These are phyloP conservation scores for Xerocomus nothofagi DNA, from an alignment of 1,284 basidiomycete genomes.

Conservation along the genomic window DNA sequence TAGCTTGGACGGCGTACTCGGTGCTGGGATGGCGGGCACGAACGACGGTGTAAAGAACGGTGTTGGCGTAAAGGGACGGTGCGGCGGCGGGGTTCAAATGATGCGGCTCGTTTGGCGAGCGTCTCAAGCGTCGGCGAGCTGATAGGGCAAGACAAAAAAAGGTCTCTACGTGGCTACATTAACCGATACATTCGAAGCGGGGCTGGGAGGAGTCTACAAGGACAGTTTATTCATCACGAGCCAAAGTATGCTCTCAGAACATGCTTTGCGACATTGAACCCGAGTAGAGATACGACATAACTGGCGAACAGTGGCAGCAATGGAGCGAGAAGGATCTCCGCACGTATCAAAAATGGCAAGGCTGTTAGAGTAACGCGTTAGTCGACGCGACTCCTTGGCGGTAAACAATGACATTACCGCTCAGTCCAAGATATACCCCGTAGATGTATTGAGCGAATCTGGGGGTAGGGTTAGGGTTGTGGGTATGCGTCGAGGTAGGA, in stretches of 20 bases:
- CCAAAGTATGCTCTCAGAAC: constrained; percentile 80
- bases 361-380: constrained; percentile 44
- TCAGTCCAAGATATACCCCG: constrained; percentile 87
- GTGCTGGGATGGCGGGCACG: constrained; percentile 6
- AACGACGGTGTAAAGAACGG: constrained; percentile 1
- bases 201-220: background rate
- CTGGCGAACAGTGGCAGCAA: constrained; percentile 80
- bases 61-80: constrained; percentile 17
- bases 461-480: constrained; percentile 8
- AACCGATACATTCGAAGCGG: background rate
- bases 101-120: constrained; percentile 8
- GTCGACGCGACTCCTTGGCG: background rate
- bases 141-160: constrained; percentile 2
- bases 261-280: constrained; percentile 85
- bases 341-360: constrained; percentile 87
- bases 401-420: constrained; percentile 45
- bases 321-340: constrained; percentile 84
- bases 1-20: constrained; percentile 1
- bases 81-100: constrained; percentile 34
- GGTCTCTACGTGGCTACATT: constrained; percentile 17
- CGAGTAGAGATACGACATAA: constrained; percentile 84
- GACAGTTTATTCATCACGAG: constrained; percentile 36
- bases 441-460: constrained; percentile 89
- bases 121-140: background rate
- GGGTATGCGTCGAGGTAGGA: background rate